Conservation (phyloP, 2,329 filamentous ascomycete genomes). For the Sporothrix variecibatus region DNA sequence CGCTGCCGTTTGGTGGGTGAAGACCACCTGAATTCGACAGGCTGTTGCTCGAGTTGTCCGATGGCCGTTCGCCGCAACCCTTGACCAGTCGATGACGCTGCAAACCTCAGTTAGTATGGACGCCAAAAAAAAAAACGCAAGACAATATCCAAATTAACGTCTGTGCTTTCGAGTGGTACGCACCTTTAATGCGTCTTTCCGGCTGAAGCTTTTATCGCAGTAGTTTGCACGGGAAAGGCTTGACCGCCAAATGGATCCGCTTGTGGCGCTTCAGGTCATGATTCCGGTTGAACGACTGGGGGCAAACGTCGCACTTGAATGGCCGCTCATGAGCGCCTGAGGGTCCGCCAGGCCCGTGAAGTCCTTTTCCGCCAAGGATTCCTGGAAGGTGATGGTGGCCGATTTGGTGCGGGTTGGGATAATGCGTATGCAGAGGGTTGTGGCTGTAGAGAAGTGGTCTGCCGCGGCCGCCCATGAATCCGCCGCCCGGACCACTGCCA, state of each 20-base stretch:
- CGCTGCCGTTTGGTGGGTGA: constrained; percentile 19
- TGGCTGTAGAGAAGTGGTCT: constrained; percentile 29
- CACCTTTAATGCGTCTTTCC: constrained; percentile 97
- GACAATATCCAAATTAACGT: neutral
- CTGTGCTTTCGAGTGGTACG: constrained; percentile 36
- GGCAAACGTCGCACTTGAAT: constrained; percentile 91
- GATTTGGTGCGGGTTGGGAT: constrained; percentile 33
- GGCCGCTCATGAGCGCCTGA: constrained; percentile 70
- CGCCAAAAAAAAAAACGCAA: neutral
- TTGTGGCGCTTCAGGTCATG: constrained; percentile 97
- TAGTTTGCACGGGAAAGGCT: constrained; percentile 88
- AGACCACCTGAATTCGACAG: neutral
- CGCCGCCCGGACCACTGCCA: neutral
- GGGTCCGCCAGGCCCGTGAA: constrained; percentile 32
- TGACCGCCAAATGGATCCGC: constrained; percentile 89
- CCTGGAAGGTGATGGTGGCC: constrained; percentile 57
- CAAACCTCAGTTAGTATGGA: constrained; percentile 10
- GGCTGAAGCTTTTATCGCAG: constrained; percentile 95
- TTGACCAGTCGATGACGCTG: constrained; percentile 66
- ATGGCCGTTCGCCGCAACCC: constrained; percentile 53
- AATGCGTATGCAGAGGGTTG: constrained; percentile 40
- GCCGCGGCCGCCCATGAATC: neutral
- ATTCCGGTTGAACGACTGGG: constrained; percentile 92
- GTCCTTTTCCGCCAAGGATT: constrained; percentile 45
- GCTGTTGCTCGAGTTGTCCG: constrained; percentile 8